Base-by-base conservation (phyloP, 495 filamentous ascomycete genomes). In the Rhypophila decipiens region DNA sequence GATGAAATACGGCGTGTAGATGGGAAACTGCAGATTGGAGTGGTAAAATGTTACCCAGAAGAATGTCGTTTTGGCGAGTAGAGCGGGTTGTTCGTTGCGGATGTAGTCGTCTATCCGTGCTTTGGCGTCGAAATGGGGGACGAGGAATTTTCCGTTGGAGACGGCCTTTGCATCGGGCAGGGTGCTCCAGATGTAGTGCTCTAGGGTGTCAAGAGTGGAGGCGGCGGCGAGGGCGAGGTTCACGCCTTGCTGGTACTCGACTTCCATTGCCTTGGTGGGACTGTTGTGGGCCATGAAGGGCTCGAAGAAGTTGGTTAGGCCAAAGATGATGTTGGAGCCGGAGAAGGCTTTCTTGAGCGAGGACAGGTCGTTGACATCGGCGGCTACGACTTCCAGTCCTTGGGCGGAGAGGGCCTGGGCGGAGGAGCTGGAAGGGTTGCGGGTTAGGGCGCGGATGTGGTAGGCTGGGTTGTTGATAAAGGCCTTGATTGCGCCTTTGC, bases 221-320 rank as follows among this genome's bases (percentile, higher is more conserved):
- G 74, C 75, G 29, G 69, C 70, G 4, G 75, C 73, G 31, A 78
- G 68, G 9, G 76, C 74, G 8, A 84, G 72, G 47, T 76, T 74
- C 51, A 72, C 73, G 11, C 80, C 81, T 49, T 84, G 80, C 39
- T 58, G 45, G 12, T 70, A 45, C 47, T 86, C 82, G n/a, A 70
- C 51, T 22, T 75, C 62, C 22, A 66, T 63, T 51, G 72, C 69
- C 18, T 59, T 33, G 20, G 61, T 56, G 31, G 65, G 55, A 21
- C 55, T 47, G 1, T 64, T 56, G 15, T 59, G 58, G 22, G 35
- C 43, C 42, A 60, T 60, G 50, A 70, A 60, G 23, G 59, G 63
- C 46, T 71, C 71, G 61, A 67, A 71, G 63, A 76, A 82, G 59
- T 80, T 77, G 13, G 81, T 84, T n/a, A 82, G 66, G 18, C 57